Evolutionary conservation across 2,329 filamentous ascomycete genomes (phyloP), one percentile per base, ranked within the genome.

Genomic region (Emergomyces orientalis): DNA sequence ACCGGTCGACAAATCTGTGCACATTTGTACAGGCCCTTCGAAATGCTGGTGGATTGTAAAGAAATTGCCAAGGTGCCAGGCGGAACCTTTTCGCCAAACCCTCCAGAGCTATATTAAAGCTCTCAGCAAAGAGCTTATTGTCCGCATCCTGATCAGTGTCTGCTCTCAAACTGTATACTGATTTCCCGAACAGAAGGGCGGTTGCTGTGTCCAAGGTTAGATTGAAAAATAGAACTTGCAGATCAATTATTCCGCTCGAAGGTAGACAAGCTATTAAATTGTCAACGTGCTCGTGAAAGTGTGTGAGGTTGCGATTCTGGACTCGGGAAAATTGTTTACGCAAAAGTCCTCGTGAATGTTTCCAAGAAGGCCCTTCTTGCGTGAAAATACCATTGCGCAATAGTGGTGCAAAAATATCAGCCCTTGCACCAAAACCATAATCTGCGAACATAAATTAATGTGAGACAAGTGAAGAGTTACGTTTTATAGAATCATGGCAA

Each of bases 141-240:
- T 61, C 59, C 0, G 11, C 13, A 45, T 61, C 64, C 45, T 64
- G 64, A 27, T 66, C 64, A 54, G 54, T 63, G 43, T 51, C 43
- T n/a, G 63, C 58, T 66, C 62, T 59, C 69, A 67, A 51, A 57
- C 59, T 61, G 51, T 62, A 57, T 55, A 66, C 69, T 32, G 72
- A 71, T 62, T 72, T 68, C 9, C 75, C 74, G 43, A 76, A 77
- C 8, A 76, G 67, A n/a, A 76, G 70, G 34, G 72, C 69, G 0
- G 71, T 76, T 1, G 74, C 71, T 0, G 73, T 73, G 41, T 77
- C 74, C 17, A 77, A 66, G 1, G 74, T 78, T 37, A 76, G 65
- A 34, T 71, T 68, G 64, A 77, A 76, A 62, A 79, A 78, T 0
- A 77, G 66, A 0, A 74, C 72, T 62, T 76, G 70, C 0, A 79